Evolutionary conservation across 352 stramenopile species (phyloP), one percentile per base, ranked within the genome.

Genomic region (Globisporangium spinosum): DNA sequence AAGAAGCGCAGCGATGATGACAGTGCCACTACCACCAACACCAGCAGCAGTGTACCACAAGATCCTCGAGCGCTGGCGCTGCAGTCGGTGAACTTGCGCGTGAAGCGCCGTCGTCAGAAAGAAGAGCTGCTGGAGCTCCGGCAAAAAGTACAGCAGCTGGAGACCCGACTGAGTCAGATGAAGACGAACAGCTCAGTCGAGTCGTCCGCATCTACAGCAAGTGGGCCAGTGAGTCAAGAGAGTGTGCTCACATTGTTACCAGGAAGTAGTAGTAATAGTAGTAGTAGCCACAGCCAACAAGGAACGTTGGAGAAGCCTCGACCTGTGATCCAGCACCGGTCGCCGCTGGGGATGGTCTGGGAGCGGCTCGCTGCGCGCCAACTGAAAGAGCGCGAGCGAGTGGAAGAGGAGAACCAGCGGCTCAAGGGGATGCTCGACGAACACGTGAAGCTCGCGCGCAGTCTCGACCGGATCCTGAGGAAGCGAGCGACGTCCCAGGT

Each of bases 371-470:
- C 64, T 40, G 64, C 64, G 17, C 56, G 64, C 23, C 64, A 70
- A 15, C 43, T 59, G 27, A 70, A 65, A 13, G 64, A 70, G 43
- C 55, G 64, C 55, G 43, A 70, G 32, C 64, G 64, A 4, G 64
- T 35, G 0, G 64, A 70, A 34, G 43, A 65, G 17, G 56, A 70
- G 23, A 70, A 70, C 47, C 58, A 70, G n/a, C 49, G 58, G 9
- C 47, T 70, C 13, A 70, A 70, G 53, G 45, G 65, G 10, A 70
- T 64, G 64, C 43, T 70, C 3, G 64, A 64, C 47, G 64, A 70
- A 17, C 64, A 70, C 58, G 64, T 70, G n/a, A 64, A 70, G n/a
- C 64, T 70, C 56, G 64, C 64, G 25, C 55, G 58, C 27, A 70
- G 56, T 13, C 43, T 70, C 29, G 56, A 70, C 40, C 64, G 64